Conservation (phyloP, 345 rosid species). For the Moricandia arvensis region DNA sequence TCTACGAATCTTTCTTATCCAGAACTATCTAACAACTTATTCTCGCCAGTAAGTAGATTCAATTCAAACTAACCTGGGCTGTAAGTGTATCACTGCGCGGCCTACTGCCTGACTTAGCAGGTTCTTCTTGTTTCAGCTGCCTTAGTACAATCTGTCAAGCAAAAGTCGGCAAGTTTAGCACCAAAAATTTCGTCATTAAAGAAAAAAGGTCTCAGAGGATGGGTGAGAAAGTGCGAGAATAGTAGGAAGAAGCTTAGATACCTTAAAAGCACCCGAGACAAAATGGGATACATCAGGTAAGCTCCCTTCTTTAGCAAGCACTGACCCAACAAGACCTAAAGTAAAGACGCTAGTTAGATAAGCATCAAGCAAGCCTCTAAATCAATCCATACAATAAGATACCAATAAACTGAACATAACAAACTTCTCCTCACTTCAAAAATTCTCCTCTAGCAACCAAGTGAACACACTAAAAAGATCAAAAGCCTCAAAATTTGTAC, state of each 20-base stretch:
- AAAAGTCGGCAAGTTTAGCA: not conserved
- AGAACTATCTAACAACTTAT: not conserved
- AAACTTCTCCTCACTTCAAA: not conserved
- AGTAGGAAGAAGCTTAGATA: constrained; percentile 36
- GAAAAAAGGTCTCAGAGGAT: no score
- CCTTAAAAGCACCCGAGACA: constrained; percentile 79
- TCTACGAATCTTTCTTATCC: not conserved
- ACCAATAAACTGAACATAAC: not conserved
- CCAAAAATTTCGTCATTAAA: not conserved
- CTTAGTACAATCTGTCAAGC: constrained; percentile 52
- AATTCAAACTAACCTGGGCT: constrained; percentile 63
- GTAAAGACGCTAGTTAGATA: not conserved
- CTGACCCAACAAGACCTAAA: constrained; percentile 80
- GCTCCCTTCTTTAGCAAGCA: constrained; percentile 72
- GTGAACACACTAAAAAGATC: not conserved
- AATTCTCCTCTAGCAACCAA: not conserved
- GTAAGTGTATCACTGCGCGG: constrained; percentile 59
- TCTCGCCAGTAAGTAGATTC: not conserved
- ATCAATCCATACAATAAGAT: not conserved
- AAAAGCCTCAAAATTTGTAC: not conserved
- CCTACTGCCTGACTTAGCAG: constrained; percentile 51
- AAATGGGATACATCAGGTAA: constrained; percentile 52
- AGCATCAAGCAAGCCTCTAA: not conserved
- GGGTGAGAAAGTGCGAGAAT: no score
- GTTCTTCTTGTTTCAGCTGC: constrained; percentile 57